Percentiles rank a stretch among this genome's conserved stretches.
phyloP scores from a whole-genome alignment of 495 filamentous ascomycete species.

The Geopyxis carbonaria region DNA sequence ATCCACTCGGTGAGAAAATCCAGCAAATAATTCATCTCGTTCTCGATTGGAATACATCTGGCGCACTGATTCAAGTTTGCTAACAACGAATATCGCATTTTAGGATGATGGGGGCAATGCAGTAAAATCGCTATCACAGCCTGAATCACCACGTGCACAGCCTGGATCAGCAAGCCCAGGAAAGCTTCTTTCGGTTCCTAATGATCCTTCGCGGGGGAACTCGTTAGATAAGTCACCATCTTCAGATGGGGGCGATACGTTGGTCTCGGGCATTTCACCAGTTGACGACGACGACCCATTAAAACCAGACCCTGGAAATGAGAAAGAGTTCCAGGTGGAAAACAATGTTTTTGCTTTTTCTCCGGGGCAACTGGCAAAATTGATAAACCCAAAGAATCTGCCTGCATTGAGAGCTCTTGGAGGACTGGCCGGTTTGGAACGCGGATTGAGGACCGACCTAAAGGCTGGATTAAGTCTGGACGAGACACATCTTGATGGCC shows the following conservation, averaged over 20 bases:
- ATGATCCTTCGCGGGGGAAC: background rate
- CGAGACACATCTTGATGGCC: slow-evolving; percentile 45
- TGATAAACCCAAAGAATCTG: slow-evolving; percentile 67
- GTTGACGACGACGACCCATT: slow-evolving; percentile 43
- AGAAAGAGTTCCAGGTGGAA: slow-evolving; percentile 52
- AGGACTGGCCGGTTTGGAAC: slow-evolving; percentile 57
- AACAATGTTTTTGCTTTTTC: slow-evolving; percentile 72
- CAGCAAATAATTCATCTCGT: too few species aligned
- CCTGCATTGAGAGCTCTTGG: slow-evolving; percentile 63
- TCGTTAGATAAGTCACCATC: background rate
- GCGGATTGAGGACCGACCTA: slow-evolving; percentile 54
- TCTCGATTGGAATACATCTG: too few species aligned
- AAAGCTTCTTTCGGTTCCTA: slow-evolving; percentile 1
- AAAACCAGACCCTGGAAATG: slow-evolving; percentile 50
- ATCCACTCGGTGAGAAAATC: too few species aligned
- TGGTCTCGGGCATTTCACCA: background rate
- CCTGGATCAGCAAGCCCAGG: too few species aligned
- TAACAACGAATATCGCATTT: too few species aligned
- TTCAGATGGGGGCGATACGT: background rate
- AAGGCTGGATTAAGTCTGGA: slow-evolving; percentile 56
- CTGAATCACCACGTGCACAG: too few species aligned
- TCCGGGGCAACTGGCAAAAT: slow-evolving; percentile 61
- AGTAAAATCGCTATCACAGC: too few species aligned
- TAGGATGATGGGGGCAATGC: too few species aligned
- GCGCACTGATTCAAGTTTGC: too few species aligned